Base-by-base conservation (phyloP, 2,329 filamentous ascomycete genomes). In the Diaporthe batatas region DNA sequence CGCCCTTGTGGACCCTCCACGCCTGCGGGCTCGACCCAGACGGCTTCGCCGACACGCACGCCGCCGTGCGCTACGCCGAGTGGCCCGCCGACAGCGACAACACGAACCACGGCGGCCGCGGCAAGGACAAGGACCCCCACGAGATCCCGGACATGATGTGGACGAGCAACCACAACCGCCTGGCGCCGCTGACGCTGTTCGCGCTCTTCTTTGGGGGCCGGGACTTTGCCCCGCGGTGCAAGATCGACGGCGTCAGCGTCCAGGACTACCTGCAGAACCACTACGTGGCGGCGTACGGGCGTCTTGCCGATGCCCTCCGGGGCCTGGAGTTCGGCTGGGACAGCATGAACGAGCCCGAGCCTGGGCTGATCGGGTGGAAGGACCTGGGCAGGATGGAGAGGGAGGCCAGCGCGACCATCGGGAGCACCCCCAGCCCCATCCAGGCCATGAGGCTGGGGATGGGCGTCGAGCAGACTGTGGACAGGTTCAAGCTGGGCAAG, bases 91-190 rank as follows among this genome's bases (percentile, higher is more conserved):
- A 77, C n/a, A 39, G 73, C 54, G 55, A 75, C 34, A 29, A 36
- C n/a, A 21, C 16, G 21, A 25, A 23, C 1, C n/a, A n/a, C 47
- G 70, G 70, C 32, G 70, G 70, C 8, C 32, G 39, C 4, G 53
- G 53, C 18, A 58, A 72, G 39, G 72, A 76, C 12, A 77, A 77
- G 39, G 73, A 78, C 57, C 77, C 77, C n/a, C 75, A 73, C 11
- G 49, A 67, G n/a, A 76, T 75, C 36, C 76, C 77, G 49, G 55
- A 67, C 39, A 78, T 78, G 77, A 77, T 78, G 75, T 78, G 76
- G 77, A 77, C 76, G n/a, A 78, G 76, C 8, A 78, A 78, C 57
- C 74, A 78, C 65, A 78, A 74, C 72, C 69, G 77, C n/a, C 70
- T 78, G 5, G 75, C 75, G 5, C 58, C 74, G 25, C 72, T 67